These are phyloP conservation scores for Coprinopsis cinerea DNA, from an alignment of 768 basidiomycete genomes.

Conservation along the genomic window DNA sequence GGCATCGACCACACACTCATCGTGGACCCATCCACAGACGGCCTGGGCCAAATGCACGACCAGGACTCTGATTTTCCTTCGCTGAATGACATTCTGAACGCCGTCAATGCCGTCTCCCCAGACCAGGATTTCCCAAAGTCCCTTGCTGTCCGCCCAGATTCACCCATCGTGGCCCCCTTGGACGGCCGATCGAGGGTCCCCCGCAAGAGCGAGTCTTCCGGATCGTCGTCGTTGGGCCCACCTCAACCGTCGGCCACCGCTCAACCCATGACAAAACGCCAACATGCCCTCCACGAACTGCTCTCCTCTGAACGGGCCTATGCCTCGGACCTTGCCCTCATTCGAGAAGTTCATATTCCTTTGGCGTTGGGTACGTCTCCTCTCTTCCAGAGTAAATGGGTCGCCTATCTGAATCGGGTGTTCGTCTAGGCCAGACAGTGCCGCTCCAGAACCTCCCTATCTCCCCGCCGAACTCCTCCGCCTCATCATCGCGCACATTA, in stretches of 20 bases:
- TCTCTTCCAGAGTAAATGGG: slow-evolving; percentile 13
- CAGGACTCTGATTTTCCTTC: slow-evolving; percentile 19
- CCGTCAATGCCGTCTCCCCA: slow-evolving; percentile 15
- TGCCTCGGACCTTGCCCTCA: slow-evolving; percentile 75
- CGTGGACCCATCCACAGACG: slow-evolving; percentile 19
- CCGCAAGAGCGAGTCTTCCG: slow-evolving; percentile 17
- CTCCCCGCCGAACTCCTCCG: slow-evolving; percentile 43
- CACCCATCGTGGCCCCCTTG: slow-evolving; percentile 16
- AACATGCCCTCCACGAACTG: slow-evolving; percentile 72
- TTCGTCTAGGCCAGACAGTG: slow-evolving; percentile 25
- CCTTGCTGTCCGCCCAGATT: slow-evolving; percentile 22
- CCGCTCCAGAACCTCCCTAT: slow-evolving; percentile 32
- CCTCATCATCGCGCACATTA: slow-evolving; percentile 44
- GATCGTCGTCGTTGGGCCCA: slow-evolving; percentile 13
- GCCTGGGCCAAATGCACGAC: slow-evolving; percentile 21
- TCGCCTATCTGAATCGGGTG: slow-evolving; percentile 10
- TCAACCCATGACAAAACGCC: slow-evolving; percentile 56
- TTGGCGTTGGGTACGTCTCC: slow-evolving; percentile 54
- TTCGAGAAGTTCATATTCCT: slow-evolving; percentile 74
- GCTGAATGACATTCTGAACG: slow-evolving; percentile 20
- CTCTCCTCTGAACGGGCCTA: slow-evolving; percentile 78
- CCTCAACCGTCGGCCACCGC: slow-evolving; percentile 18
- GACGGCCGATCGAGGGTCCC: slow-evolving; percentile 8
- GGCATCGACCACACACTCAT: slow-evolving; percentile 17
- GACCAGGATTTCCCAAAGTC: slow-evolving; percentile 17